Conservation (phyloP, 768 basidiomycete genomes). For the Candolleomyces eurysporus region DNA sequence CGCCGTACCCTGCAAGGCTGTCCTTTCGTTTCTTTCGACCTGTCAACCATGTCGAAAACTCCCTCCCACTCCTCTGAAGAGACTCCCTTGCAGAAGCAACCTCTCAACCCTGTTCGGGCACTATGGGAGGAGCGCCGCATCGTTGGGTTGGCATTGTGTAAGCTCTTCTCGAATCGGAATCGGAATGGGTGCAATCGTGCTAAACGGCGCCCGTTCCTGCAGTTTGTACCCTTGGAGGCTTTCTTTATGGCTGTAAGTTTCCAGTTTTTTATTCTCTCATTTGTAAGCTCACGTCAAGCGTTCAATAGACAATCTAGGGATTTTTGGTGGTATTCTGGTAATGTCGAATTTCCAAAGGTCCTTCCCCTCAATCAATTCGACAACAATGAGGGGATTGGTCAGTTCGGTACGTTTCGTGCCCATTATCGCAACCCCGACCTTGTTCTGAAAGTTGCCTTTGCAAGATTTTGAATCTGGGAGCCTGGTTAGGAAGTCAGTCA, state of each 20-base stretch:
- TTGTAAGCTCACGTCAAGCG: not conserved
- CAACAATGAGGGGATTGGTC: not conserved
- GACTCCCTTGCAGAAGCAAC: too few species aligned
- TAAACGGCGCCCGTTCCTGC: too few species aligned
- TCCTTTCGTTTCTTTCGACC: too few species aligned
- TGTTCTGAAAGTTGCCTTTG: not conserved
- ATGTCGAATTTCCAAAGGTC: not conserved
- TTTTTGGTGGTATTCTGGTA: not conserved
- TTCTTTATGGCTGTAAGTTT: conserved; percentile 4
- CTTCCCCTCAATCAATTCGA: not conserved
- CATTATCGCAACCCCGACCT: too few species aligned
- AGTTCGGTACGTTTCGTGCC: not conserved
- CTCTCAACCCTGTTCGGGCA: too few species aligned
- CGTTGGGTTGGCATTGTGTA: not conserved
- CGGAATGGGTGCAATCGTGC: not conserved
- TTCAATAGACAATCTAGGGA: not conserved
- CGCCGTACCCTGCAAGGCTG: too few species aligned
- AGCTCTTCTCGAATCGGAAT: not conserved
- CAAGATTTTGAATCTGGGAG: not conserved
- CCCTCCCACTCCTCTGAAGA: too few species aligned
- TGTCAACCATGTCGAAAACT: too few species aligned
- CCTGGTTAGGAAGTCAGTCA: conserved; percentile 1
- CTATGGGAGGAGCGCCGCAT: too few species aligned
- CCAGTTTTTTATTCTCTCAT: not conserved
- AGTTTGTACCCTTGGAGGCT: conserved; percentile 1